Evolutionary conservation across 306 rosid genomes (phyloP), one percentile per base, ranked within the genome.

Genomic region (Quercus rubra): DNA sequence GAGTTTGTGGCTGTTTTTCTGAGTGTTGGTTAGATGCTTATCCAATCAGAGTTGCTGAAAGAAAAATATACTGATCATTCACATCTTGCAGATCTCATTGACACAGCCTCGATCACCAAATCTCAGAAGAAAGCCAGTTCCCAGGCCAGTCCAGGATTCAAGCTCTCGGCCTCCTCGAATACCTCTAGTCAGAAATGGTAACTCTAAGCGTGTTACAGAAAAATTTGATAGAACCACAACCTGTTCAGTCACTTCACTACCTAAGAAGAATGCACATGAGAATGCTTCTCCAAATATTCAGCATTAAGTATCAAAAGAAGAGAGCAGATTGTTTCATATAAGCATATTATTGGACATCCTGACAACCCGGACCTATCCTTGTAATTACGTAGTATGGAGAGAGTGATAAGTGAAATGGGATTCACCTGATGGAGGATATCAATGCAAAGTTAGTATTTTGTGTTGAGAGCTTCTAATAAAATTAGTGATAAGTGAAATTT

Each of bases 261-360:
- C 77, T 9, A 74, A 52, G 46, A 92, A 86, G 79, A 85, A 73
- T 82, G 83, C 88, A 25, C 81, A 66, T 66, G 98, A 94, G 83
- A 94, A 94, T 82, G 83, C 85, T 69, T 90, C 96, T 75, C 98
- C 97, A 77, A 89, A 92, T 78, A 87, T 94, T 82, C 94, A 83
- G 82, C 82, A 59, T 61, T 87, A 81, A 89, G 76, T 63, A 21
- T 69, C 70, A 52, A 71, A 77, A 61, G 59, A 75, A 46, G 46
- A 64, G 14, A 30, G 70, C 23, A 33, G 76, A 52, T 6, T 38
- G 31, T 38, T 54, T 68, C 52, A 61, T 28, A 0, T 46, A 76
- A 75, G 83, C 70, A 20, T 41, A 57, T 49, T 78, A 68, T 31
- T 30, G 70, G 58, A 85, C 77, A 77, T 28, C 18, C 28, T 73